Percentiles rank a stretch among this genome's conserved stretches.
These are phyloP conservation scores for Nannizzia gypsea DNA, from an alignment of 2,329 filamentous ascomycete species.

Conservation along the genomic window DNA sequence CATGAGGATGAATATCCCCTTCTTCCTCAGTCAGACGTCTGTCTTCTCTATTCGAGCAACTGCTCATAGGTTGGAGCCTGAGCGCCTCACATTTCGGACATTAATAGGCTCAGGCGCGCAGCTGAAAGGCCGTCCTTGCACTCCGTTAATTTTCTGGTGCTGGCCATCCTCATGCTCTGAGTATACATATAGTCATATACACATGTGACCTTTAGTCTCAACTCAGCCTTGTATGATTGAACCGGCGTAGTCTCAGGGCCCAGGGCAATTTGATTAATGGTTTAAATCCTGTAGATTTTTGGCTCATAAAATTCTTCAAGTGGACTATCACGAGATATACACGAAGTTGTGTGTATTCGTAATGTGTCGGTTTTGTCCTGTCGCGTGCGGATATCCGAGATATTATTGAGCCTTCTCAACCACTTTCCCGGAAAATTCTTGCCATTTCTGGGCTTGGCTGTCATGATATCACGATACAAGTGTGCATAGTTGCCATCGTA, in stretches of 20 bases:
- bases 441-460: too few species aligned
- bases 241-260: not conserved
- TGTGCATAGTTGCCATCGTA: too few species aligned
- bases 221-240: not conserved
- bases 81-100: slow-evolving; percentile 16
- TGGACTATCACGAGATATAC: not conserved
- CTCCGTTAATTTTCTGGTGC: not conserved
- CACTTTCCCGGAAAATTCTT: too few species aligned
- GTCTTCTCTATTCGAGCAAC: not conserved
- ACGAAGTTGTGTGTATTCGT: not conserved
- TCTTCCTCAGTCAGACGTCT: not conserved
- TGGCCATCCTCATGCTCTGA: not conserved
- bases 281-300: not conserved
- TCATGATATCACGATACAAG: too few species aligned
- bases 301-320: not conserved
- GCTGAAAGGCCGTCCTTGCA: not conserved
- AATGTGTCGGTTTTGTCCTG: too few species aligned
- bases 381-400: not conserved
- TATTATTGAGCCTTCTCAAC: too few species aligned
- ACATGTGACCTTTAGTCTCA: not conserved
- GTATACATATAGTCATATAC: not conserved
- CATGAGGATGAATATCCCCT: not conserved
- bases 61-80: slow-evolving; percentile 7
- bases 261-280: not conserved
- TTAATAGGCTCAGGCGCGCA: not conserved